phyloP scores from a whole-genome alignment of 2,329 filamentous ascomycete species.

The Aspergillus floridensis region DNA sequence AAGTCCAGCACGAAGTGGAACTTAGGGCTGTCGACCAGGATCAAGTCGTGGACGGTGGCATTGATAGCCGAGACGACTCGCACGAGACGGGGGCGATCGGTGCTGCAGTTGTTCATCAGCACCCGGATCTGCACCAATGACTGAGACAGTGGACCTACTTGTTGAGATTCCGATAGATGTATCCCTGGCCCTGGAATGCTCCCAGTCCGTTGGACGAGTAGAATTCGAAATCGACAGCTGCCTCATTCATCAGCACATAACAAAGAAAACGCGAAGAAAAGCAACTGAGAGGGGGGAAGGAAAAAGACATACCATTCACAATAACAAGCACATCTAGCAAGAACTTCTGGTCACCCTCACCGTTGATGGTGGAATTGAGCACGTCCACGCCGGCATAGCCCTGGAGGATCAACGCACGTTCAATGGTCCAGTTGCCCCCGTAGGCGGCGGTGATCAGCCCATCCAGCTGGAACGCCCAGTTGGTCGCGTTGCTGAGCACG shows the following conservation, averaged over 20 bases:
- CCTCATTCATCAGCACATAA: too few species aligned
- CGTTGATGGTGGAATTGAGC: constrained; percentile 33
- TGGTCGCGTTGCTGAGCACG: constrained; percentile 29
- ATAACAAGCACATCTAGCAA: constrained; percentile 31
- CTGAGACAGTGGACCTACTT: constrained; percentile 20
- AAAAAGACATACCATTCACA: constrained; percentile 24
- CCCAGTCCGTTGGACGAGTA: constrained; percentile 35
- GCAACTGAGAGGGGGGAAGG: too few species aligned
- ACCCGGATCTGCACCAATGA: neutral
- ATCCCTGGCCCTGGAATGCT: constrained; percentile 38
- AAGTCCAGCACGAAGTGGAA: constrained; percentile 40
- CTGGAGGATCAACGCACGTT: constrained; percentile 30
- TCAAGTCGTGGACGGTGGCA: constrained; percentile 31
- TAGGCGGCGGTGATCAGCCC: constrained; percentile 35
- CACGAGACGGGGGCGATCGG: constrained; percentile 21
- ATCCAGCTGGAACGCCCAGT: constrained; percentile 37
- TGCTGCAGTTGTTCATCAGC: constrained; percentile 4
- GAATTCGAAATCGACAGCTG: constrained; percentile 36
- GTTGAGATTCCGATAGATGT: constrained; percentile 29
- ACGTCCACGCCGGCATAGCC: constrained; percentile 27
- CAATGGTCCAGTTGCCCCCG: constrained; percentile 28
- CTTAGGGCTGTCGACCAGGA: constrained; percentile 35
- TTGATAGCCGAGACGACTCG: constrained; percentile 26
- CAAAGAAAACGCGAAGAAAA: too few species aligned
- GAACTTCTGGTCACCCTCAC: constrained; percentile 33